Evolutionary conservation across 768 basidiomycete genomes (phyloP), one percentile per base, ranked within the genome.

Genomic region (Jaapia argillacea): DNA sequence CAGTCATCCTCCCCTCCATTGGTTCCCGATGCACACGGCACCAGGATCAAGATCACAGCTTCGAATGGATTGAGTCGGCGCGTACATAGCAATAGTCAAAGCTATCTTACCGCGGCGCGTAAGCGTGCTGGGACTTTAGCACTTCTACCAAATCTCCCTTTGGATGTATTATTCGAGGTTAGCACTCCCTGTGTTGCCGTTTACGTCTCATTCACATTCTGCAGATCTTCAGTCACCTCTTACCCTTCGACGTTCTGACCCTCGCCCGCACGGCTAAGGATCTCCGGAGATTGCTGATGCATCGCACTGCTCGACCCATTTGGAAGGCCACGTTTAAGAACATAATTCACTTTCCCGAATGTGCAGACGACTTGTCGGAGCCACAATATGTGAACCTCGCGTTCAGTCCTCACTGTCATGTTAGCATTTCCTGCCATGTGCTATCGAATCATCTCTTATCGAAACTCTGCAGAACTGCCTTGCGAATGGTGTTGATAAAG

Each of bases 231-330:
- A 50, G 55, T 6, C 53, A 63, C 27, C 53, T 72, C 5, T 45
- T 60, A 22, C 68, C 69, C n/a, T 23, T 53, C 10, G 69, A 73
- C 46, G 51, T 73, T 6, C 54, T 74, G n/a, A 53, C 57, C 43
- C 56, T 72, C 5, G 60, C 66, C 0, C 50, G 65, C 37, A 59
- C 68, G 2, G 62, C 54, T 25, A 64, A 65, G 48, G 51, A 45
- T 1, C 50, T 72, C 36, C 61, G 65, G 14, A 45, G 42, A 2
- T 57, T 69, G 6, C 50, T 72, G 21, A 45, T 64, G 41, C 46
- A 49, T 5, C 49, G 49, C 14, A 40, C 43, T 4, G 48, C 58
- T 3, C 48, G 50, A 1, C 28, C 44, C 10, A 45, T 67, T 1
- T 73, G 70, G 70, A 60, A 59, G 47, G 48, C 55, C n/a, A 59